A percentile compares a stretch with the other conserved stretches of the same genome.
Evolutionary conservation across 371 early-diverging fungal genomes (phyloP).

Genomic region (Apophysomyces variabilis): DNA sequence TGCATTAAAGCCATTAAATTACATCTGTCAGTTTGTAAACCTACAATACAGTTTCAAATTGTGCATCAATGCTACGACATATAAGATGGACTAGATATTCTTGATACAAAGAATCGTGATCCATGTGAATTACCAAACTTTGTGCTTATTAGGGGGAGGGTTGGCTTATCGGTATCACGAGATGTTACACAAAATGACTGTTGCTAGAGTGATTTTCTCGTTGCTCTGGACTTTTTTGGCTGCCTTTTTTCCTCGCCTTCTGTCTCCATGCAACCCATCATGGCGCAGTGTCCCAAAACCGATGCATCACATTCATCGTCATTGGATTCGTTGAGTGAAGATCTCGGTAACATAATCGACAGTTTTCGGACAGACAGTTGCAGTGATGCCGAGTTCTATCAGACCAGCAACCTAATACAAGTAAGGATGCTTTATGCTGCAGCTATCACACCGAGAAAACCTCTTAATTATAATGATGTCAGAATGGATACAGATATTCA

Average conservation of each 20-base stretch:
- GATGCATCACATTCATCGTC: neutral
- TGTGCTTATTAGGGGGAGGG: neutral
- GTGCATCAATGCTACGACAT: too few relatives aligned
- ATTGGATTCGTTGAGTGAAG: neutral
- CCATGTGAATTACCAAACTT: neutral
- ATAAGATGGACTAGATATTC: too few relatives aligned
- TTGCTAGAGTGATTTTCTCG: neutral
- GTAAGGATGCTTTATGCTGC: neutral
- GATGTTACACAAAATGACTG: conserved; percentile 4
- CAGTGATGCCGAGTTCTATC: neutral
- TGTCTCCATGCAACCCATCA: conserved; percentile 1
- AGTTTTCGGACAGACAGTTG: neutral
- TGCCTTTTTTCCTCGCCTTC: neutral
- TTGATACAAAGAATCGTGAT: neutral
- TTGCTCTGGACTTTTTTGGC: neutral
- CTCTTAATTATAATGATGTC: neutral
- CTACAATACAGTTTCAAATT: too few relatives aligned
- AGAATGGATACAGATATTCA: neutral
- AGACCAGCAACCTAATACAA: neutral
- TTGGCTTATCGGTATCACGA: conserved; percentile 2
- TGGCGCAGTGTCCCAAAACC: neutral
- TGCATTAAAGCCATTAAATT: too few relatives aligned
- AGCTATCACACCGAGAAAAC: neutral
- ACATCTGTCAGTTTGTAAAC: too few relatives aligned
- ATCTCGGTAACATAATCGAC: conserved; percentile 1